A percentile compares a stretch with the other conserved stretches of the same genome.
phyloP scores from a whole-genome alignment of 768 basidiomycete species.

The Hypsizygus marmoreus region DNA sequence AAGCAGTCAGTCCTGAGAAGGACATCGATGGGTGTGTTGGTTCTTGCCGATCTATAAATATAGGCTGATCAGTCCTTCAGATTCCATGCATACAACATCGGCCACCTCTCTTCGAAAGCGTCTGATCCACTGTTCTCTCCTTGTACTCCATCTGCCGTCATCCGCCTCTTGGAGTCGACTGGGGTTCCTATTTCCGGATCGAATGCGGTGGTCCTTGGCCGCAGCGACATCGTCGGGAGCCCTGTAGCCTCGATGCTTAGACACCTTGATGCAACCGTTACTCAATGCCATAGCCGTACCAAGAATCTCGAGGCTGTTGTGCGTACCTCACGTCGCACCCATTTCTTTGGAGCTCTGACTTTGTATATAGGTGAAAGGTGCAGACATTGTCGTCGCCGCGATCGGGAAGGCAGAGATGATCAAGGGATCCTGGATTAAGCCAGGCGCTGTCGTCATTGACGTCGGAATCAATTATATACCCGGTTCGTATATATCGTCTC shows the following conservation, averaged over 20 bases:
- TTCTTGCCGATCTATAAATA: slow-evolving; percentile 6
- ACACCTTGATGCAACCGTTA: slow-evolving; percentile 92
- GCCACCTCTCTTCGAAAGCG: slow-evolving; percentile 88
- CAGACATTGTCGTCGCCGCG: slow-evolving; percentile 95
- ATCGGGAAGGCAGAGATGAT: slow-evolving; percentile 92
- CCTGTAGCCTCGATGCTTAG: slow-evolving; percentile 91
- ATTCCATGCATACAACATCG: slow-evolving; percentile 98
- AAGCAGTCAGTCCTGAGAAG: slow-evolving; percentile 90
- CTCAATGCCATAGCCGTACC: slow-evolving; percentile 94
- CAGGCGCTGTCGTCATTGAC: slow-evolving; percentile 93
- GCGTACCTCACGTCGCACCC: slow-evolving; percentile 26
- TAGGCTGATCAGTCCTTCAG: slow-evolving; percentile 38
- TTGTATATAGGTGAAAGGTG: slow-evolving; percentile 64
- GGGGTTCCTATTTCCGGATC: slow-evolving; percentile 75
- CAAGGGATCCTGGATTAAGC: slow-evolving; percentile 93
- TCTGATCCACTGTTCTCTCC: slow-evolving; percentile 89
- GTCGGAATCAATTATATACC: slow-evolving; percentile 97
- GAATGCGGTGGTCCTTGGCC: slow-evolving; percentile 89
- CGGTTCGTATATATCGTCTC: slow-evolving; percentile 54
- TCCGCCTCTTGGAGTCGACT: slow-evolving; percentile 88
- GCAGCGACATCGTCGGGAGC: slow-evolving; percentile 97
- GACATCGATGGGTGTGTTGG: slow-evolving; percentile 89
- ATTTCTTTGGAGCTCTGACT: not conserved
- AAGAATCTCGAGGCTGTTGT: slow-evolving; percentile 80
- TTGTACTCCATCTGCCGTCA: slow-evolving; percentile 93